Evolutionary conservation across 192 early-diverging fungal genomes (phyloP), one percentile per base, ranked within the genome.

Genomic region (Coemansia sp.): DNA sequence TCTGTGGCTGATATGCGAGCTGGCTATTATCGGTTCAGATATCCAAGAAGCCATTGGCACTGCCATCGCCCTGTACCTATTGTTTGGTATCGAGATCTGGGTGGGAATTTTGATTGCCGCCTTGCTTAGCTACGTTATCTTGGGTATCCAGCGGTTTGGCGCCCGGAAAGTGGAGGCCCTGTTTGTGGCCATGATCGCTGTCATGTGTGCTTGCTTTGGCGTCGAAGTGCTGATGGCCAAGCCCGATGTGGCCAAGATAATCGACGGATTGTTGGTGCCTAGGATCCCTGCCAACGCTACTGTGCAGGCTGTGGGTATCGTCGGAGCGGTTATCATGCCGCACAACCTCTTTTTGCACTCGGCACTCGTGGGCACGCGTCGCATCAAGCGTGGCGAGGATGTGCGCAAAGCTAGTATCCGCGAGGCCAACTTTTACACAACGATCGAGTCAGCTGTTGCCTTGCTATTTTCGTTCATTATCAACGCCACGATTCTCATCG

Each of bases 301-400:
- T 1, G 87, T 90, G 22, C 89, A 91, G 65, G 89, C 89, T 7
- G 89, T 90, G 24, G 90, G 88, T 10, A 87, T 91, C 70, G 72
- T 91, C 22, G 90, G 90, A 3, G 87, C 87, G 0, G 87, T 91
- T 2, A 88, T 91, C 53, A 97, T 97, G 95, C 95, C 95, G 7
- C 95, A 97, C 76, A 94, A 95, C 72, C 85, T 97, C 64, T 97
- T 90, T 75, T 81, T 97, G 44, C 95, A 97, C 73, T 93, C 91
- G 61, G 88, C 87, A 10, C 82, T 95, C 65, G 94, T 95, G 5
- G 85, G 85, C 62, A 87, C 89, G 1, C 83, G 87, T 22, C 73
- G 71, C 11, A 86, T 83, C 62, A 75, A 83, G 55, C 79, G 75
- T 5, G 64, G 52, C 11, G 63, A 71, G 6, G 34, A 55, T 24